Evolutionary conservation across 768 basidiomycete species (phyloP).

Genomic region (Kwoniella botswanensis): DNA sequence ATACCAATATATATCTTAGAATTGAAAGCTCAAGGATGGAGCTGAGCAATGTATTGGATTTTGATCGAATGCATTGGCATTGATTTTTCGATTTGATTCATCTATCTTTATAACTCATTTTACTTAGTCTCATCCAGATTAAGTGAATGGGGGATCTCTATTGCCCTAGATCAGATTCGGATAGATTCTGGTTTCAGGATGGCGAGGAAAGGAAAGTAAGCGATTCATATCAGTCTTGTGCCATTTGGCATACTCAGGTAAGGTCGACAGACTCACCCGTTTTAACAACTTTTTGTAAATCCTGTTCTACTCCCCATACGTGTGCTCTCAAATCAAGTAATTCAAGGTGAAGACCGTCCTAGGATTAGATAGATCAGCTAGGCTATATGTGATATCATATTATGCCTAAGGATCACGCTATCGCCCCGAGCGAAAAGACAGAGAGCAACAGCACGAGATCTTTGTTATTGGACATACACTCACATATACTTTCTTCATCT

Average conservation of each 20-base stretch:
- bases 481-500: slow-evolving; percentile 80
- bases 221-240: neutral
- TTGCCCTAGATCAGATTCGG: slow-evolving; percentile 12
- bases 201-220: neutral
- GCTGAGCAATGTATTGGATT: too few relatives aligned
- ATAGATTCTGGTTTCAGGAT: slow-evolving; percentile 15
- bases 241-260: neutral
- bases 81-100: too few relatives aligned
- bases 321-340: slow-evolving; percentile 57
- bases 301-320: slow-evolving; percentile 59
- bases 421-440: neutral
- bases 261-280: slow-evolving; percentile 32
- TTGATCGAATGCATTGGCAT: too few relatives aligned
- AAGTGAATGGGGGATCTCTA: too few relatives aligned
- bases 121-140: too few relatives aligned
- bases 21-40: too few relatives aligned
- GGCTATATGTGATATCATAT: neutral
- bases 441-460: neutral
- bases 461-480: slow-evolving; percentile 18
- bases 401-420: neutral
- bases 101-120: too few relatives aligned
- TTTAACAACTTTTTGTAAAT: slow-evolving; percentile 51
- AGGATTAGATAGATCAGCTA: too few relatives aligned
- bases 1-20: too few relatives aligned
- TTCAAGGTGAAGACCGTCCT: slow-evolving; percentile 58